These are phyloP conservation scores for Truncatella angustata DNA, from an alignment of 2,329 filamentous ascomycete species.

Conservation along the genomic window DNA sequence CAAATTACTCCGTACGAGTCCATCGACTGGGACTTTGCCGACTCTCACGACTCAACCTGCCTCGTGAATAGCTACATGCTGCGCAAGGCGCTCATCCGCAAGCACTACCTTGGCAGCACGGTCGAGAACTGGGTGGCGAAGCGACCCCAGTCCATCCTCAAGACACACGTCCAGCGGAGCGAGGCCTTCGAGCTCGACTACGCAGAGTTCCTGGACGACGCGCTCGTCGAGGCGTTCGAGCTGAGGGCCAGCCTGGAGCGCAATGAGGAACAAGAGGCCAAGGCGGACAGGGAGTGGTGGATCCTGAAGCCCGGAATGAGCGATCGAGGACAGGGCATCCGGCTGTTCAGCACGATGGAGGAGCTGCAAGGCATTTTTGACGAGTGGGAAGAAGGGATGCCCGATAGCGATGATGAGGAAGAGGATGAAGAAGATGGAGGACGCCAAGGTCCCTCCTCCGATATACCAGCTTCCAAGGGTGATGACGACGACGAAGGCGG, in stretches of 20 bases:
- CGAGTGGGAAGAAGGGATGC: conserved; percentile 73
- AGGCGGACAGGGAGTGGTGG: conserved; percentile 76
- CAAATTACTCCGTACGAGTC: conserved; percentile 86
- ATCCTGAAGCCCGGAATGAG: conserved; percentile 98
- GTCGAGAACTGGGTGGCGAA: conserved; percentile 85
- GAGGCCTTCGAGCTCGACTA: conserved; percentile 95
- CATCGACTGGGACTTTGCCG: conserved; percentile 77
- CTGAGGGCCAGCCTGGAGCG: conserved; percentile 72
- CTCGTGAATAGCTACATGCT: conserved; percentile 91
- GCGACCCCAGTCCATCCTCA: conserved; percentile 68
- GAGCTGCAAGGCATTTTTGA: conserved; percentile 88
- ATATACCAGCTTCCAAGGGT: neutral
- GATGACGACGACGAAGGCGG: conserved; percentile 23
- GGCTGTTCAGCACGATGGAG: conserved; percentile 81
- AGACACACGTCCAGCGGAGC: conserved; percentile 68
- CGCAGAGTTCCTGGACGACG: conserved; percentile 93
- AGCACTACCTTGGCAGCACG: conserved; percentile 87
- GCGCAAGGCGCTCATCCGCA: conserved; percentile 92
- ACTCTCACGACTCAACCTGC: conserved; percentile 57
- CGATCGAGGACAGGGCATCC: conserved; percentile 89
- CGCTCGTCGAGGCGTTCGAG: conserved; percentile 86
- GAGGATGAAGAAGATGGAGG: conserved; percentile 40
- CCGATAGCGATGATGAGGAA: conserved; percentile 64
- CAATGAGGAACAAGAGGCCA: conserved; percentile 49
- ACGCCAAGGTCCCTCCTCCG: conserved; percentile 9